Evolutionary conservation across 106 monocot genomes (phyloP), one percentile per base, ranked within the genome.

Genomic region (Dioscorea zingiberensis): DNA sequence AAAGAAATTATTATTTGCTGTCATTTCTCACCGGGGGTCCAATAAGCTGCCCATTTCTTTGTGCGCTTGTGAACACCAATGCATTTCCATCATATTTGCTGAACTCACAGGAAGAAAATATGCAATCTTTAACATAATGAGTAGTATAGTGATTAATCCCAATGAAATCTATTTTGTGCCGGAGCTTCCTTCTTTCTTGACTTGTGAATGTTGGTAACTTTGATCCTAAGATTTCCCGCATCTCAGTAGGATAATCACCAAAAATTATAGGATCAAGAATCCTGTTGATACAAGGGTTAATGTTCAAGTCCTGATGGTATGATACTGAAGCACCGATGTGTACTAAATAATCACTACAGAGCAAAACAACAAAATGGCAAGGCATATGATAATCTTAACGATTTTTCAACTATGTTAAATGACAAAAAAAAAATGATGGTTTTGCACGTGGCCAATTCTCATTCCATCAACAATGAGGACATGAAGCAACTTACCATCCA

Each of bases 141-240:
- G 78, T 62, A 18, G 77, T 65, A 19, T 86, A 86, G 46, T 86
- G 78, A 70, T 86, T 86, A 18, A 86, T 45, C 44, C 86, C 82
- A 24, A 86, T 82, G 56, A 86, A 86, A 63, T 86, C 86, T 54
- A 82, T 26, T 61, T 79, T 76, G 59, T 69, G 64, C 28, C 60
- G 59, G 7, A 85, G 51, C 13, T 73, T 58, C 19, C 25, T 73
- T 46, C 53, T 65, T 7, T 82, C 82, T 47, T 65, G 65, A 11
- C 32, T 4, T 24, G 82, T 65, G 30, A 82, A 77, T 57, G 32
- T 68, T n/a, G 83, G 83, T 21, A 84, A 56, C 18, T 60, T 76
- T n/a, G 69, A 67, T 10, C 58, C 63, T 54, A 84, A 53, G 7
- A 76, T 47, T 26, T 84, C 55, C 7, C 59, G 65, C 79, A 84